Evolutionary conservation across 768 basidiomycete genomes (phyloP).

Genomic region (Lyophyllum shimeji): DNA sequence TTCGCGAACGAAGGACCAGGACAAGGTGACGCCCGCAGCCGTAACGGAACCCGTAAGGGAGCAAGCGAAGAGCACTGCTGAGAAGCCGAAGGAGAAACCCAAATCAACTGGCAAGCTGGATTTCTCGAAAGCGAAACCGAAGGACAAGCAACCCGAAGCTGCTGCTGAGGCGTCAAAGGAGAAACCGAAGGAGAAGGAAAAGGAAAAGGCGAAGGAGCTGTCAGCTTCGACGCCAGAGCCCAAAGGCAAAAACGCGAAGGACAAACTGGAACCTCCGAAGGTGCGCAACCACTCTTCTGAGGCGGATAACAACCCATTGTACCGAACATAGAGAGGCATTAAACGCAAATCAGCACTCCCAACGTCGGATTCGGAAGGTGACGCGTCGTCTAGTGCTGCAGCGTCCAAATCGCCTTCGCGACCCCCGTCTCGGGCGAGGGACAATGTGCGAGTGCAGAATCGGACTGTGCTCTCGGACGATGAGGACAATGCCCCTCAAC

Average conservation of each 20-base stretch:
- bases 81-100: slow-evolving; percentile 15
- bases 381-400: slow-evolving; percentile 11
- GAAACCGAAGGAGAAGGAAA: slow-evolving; percentile 16
- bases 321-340: slow-evolving; percentile 30
- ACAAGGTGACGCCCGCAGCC: not conserved
- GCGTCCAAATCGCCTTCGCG: slow-evolving; percentile 4
- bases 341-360: slow-evolving; percentile 44
- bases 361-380: slow-evolving; percentile 28
- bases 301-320: not conserved
- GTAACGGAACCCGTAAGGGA: slow-evolving; percentile 15
- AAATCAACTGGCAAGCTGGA: slow-evolving; percentile 20
- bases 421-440: slow-evolving; percentile 12
- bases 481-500: slow-evolving; percentile 45
- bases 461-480: slow-evolving; percentile 60
- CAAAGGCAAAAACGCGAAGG: slow-evolving; percentile 15
- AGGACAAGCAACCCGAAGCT: slow-evolving; percentile 7
- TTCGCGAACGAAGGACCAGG: slow-evolving; percentile 7
- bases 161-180: slow-evolving; percentile 12
- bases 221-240: not conserved
- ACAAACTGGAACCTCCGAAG: slow-evolving; percentile 18
- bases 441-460: slow-evolving; percentile 40
- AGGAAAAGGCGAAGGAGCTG: slow-evolving; percentile 17
- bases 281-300: slow-evolving; percentile 6
- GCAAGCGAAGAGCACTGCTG: slow-evolving; percentile 2
- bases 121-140: slow-evolving; percentile 23